These are phyloP conservation scores for Penicillium sp. DNA, from an alignment of 2,329 filamentous ascomycete genomes.

Conservation along the genomic window DNA sequence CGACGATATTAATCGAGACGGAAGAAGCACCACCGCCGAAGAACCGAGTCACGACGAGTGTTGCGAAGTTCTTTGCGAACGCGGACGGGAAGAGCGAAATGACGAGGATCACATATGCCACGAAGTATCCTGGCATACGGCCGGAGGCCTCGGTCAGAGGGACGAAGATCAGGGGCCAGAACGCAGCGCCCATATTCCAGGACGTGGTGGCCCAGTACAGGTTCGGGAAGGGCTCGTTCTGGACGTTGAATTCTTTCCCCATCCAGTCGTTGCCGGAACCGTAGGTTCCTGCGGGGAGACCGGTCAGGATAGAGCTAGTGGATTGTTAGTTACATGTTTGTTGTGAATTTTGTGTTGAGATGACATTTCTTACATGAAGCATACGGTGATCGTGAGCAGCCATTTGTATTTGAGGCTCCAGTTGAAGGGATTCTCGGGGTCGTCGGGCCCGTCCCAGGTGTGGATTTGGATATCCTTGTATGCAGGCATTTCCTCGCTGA, in stretches of 20 bases:
- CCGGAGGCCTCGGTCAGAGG: slow-evolving; percentile 40
- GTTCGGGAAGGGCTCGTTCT: slow-evolving; percentile 31
- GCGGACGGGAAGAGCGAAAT: slow-evolving; percentile 43
- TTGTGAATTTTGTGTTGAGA: background rate
- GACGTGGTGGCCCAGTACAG: slow-evolving; percentile 32
- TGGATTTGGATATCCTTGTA: slow-evolving; percentile 21
- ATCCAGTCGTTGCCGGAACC: slow-evolving; percentile 33
- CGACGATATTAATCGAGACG: slow-evolving; percentile 42
- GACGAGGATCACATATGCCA: slow-evolving; percentile 41
- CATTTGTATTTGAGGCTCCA: slow-evolving; percentile 41
- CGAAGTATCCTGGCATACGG: slow-evolving; percentile 44
- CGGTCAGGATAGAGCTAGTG: slow-evolving; percentile 38
- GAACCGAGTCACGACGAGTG: slow-evolving; percentile 43
- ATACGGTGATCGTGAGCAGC: slow-evolving; percentile 41
- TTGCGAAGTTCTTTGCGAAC: slow-evolving; percentile 46
- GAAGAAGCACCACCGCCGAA: slow-evolving; percentile 45
- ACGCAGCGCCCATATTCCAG: slow-evolving; percentile 36
- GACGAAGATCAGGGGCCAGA: slow-evolving; percentile 33
- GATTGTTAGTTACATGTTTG: background rate
- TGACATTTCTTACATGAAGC: slow-evolving; percentile 31
- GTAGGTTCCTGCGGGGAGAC: slow-evolving; percentile 41
- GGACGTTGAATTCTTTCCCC: slow-evolving; percentile 28
- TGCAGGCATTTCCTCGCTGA: background rate
- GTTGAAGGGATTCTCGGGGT: slow-evolving; percentile 35
- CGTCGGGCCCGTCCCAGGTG: slow-evolving; percentile 26